Evolutionary conservation across 2,329 filamentous ascomycete species (phyloP), one percentile per base, ranked within the genome.

Genomic region (Aureobasidium sp.): DNA sequence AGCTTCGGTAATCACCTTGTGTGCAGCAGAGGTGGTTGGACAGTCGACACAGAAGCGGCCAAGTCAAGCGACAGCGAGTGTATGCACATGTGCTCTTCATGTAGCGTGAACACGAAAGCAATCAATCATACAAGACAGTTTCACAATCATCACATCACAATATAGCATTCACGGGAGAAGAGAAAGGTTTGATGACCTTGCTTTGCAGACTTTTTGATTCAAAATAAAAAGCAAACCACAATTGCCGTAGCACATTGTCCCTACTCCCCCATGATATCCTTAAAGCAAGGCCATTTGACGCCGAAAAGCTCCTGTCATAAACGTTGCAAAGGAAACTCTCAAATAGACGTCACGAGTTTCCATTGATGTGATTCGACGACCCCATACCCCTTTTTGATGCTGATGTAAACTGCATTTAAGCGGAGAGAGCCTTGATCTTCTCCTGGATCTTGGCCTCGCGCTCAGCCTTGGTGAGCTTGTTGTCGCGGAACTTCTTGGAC

Each of bases 401-500:
- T 62, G 41, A 31, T 48, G 14, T 8, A 36, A 31, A 55, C 22
- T 53, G 41, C 62, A 53, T 57, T 63, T 63, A 63, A 44, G 62
- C 55, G 34, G 55, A 41, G 74, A 96, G 83, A 81, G 88, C 84
- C 76, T 88, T 86, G 82, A 99, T 99, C 85, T 89, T 95, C 77
- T 87, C 85, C 87, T 95, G 85, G 79, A 99, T 85, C 70, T 87
- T 85, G 79, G 87, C 83, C 77, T 88, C 81, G 82, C 87, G 91
- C 89, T 97, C 82, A 62, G 84, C 91, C 83, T 87, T 88, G 78
- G 84, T 87, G 70, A 91, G 84, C 87, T 96, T 96, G 73, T 73
- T 72, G 72, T 80, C 79, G 78, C 81, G 85, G 89, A 85, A 91
- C 87, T 97, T 96, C 84, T 91, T 85, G 77, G 89, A 91, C 86